These are phyloP conservation scores for Lichtheimia hyalospora DNA, from an alignment of 371 early-diverging fungal genomes.

Conservation along the genomic window DNA sequence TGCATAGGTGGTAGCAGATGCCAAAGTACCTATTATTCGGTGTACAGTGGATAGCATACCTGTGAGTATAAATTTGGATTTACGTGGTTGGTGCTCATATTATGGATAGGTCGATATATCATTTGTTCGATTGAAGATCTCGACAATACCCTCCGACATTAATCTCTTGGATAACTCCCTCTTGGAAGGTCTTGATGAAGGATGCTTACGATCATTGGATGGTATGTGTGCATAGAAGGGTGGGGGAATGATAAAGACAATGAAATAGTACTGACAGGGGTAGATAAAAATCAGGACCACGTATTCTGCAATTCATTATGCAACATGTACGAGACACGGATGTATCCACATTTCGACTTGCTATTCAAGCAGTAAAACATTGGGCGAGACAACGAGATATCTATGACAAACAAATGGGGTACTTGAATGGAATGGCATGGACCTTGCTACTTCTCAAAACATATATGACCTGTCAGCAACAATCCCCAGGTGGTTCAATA, in stretches of 20 bases:
- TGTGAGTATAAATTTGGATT: conserved; percentile 9
- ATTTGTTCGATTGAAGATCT: conserved; percentile 29
- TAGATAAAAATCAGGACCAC: conserved; percentile 14
- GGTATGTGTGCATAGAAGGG: conserved; percentile 11
- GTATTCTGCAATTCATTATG: conserved; percentile 27
- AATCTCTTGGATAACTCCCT: conserved; percentile 30
- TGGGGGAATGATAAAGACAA: not conserved
- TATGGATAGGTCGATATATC: conserved; percentile 33
- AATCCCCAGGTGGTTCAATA: not conserved
- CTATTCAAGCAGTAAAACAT: conserved; percentile 32
- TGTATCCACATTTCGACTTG: conserved; percentile 14
- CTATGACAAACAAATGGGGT: conserved; percentile 38
- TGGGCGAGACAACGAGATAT: conserved; percentile 37
- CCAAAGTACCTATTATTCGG: conserved; percentile 42
- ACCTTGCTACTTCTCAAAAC: conserved; percentile 33
- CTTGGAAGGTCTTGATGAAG: conserved; percentile 22
- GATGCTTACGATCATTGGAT: conserved; percentile 36
- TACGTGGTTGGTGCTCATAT: not conserved
- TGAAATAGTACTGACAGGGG: too few relatives aligned
- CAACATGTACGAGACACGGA: conserved; percentile 15
- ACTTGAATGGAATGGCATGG: conserved; percentile 39
- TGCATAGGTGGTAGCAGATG: not conserved
- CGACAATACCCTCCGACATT: conserved; percentile 12
- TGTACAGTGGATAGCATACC: conserved; percentile 33
- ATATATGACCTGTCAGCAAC: conserved; percentile 15